Percentiles rank a stretch among this genome's conserved stretches.
Evolutionary conservation across 306 rosid species (phyloP).

Genomic region (Citrullus colocynthis): DNA sequence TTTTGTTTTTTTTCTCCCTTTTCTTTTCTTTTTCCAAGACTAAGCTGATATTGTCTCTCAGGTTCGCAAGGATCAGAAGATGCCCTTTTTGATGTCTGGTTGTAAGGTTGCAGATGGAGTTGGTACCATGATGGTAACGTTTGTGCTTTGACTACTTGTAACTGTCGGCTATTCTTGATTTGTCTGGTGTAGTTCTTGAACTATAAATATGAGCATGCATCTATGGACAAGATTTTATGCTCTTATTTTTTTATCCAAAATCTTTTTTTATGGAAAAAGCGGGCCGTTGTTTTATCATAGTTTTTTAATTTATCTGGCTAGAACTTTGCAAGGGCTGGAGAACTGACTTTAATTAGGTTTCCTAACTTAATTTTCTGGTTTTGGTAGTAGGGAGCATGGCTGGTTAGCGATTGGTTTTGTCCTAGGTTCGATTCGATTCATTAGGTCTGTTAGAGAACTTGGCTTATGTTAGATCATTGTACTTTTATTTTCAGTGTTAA

Average conservation of each 20-base stretch:
- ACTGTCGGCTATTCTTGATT: not conserved
- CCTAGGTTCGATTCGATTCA: not conserved
- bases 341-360: not conserved
- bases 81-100: conserved; percentile 95
- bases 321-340: not conserved
- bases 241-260: not conserved
- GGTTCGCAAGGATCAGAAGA: conserved; percentile 76
- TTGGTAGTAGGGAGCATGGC: not conserved
- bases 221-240: not conserved
- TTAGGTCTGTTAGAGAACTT: not conserved
- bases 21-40: conserved; percentile 17
- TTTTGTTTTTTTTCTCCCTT: not conserved
- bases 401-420: not conserved
- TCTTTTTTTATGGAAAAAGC: not conserved
- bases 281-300: not conserved
- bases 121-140: conserved; percentile 83
- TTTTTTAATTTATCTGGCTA: not conserved
- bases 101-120: conserved; percentile 98
- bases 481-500: not conserved
- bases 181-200: not conserved
- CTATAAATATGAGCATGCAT: not conserved
- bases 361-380: not conserved
- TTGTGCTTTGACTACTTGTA: not conserved
- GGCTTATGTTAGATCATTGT: not conserved
- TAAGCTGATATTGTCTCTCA: conserved; percentile 29